A percentile compares a stretch with the other conserved stretches of the same genome.
Evolutionary conservation across 78 protist genomes (phyloP).

Genomic region (Dictyostelium capitatum): DNA sequence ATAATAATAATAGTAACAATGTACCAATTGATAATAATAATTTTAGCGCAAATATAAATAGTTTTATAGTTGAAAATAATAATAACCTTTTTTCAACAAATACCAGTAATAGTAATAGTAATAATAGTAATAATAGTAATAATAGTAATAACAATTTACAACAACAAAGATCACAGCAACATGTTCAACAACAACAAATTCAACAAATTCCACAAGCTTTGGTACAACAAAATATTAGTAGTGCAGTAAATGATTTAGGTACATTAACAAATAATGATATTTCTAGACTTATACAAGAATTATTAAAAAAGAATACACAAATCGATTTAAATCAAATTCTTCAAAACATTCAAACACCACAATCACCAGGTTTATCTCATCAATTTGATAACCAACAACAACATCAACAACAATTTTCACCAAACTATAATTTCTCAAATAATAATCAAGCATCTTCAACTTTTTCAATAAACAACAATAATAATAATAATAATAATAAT

Average conservation of each 20-base stretch:
- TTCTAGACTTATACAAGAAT: background rate
- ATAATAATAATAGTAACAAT: no score
- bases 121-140: slow-evolving; percentile 4
- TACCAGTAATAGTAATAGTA: background rate
- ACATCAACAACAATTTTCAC: background rate
- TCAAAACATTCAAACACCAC: background rate
- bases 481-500: no score
- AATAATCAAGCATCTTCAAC: background rate
- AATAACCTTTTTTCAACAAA: background rate
- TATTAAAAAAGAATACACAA: background rate
- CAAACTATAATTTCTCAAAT: background rate
- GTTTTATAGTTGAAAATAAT: background rate
- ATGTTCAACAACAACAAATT: background rate
- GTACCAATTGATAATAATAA: background rate
- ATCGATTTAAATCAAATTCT: slow-evolving; percentile 1
- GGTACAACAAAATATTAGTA: background rate
- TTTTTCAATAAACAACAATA: background rate
- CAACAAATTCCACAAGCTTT: background rate
- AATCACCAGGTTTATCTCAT: no score
- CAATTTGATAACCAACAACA: background rate
- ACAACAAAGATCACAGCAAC: background rate
- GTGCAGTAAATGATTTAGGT: background rate
- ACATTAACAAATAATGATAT: background rate
- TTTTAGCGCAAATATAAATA: background rate
- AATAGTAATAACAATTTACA: background rate